Evolutionary conservation across 2,329 filamentous ascomycete species (phyloP), one percentile per base, ranked within the genome.

Genomic region (Thermoascus crustaceus): DNA sequence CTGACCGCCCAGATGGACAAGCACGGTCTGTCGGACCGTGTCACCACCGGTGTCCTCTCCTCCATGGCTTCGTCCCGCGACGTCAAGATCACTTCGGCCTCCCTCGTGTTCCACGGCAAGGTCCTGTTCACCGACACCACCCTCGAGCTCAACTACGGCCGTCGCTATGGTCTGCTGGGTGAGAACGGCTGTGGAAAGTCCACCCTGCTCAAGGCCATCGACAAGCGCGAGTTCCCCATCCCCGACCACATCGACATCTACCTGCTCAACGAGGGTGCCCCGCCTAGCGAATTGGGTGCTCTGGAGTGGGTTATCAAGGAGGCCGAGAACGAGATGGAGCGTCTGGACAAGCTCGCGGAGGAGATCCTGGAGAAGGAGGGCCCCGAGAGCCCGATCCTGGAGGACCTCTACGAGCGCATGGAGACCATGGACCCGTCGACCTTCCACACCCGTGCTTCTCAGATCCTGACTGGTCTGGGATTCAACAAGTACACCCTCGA

Each of bases 171-270:
- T 63, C 73, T 98, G 39, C 72, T 98, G 46, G 91, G 91, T 57
- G 91, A 98, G 76, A 98, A 98, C 82, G 91, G 91, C 48, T 98
- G 91, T 67, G 91, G 91, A 64, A 98, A 98, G 76, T 93, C 85
- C 47, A 98, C 91, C n/a, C 68, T 98, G 21, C 77, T 98, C 60
- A 96, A 95, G 72, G 78, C 91, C 49, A 94, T 98, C 60, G 82
- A 83, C 53, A 81, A 80, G 57, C 84, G 91, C 68, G 93, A 98
- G 67, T 98, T 80, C 63, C 93, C 91, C 45, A 85, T 98, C 58
- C 93, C 91, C 42, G 84, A 94, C 18, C 88, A 95, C 65, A 75
- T 98, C 63, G 93, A 98, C 66, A 93, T 98, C 66, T 98, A 98
- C 70, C 80, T 98, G 30, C 74, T 98, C 50, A 98, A 98, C 68